Base-by-base conservation (phyloP, 2,329 filamentous ascomycete genomes). In the Capronia americana region DNA sequence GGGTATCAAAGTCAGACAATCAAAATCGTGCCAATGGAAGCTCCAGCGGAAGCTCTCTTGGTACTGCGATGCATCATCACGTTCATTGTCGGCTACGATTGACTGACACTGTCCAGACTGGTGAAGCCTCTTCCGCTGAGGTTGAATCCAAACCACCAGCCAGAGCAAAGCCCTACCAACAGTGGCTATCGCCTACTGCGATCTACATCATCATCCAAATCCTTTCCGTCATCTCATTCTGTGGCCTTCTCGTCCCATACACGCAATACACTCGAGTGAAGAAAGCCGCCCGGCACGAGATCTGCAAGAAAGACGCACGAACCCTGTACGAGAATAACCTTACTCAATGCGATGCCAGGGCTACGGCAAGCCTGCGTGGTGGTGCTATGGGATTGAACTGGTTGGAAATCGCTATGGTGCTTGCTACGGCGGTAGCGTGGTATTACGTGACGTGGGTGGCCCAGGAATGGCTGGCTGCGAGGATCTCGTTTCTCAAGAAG, bases 281-380 rank as follows among this genome's bases (percentile, higher is more conserved):
- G 20, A 65, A 62, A 44, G 23, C 53, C 3, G 23, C 3, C 32
- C 11, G n/a, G 24, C 51, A 60, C 20, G 63, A 66, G 32, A 51
- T 51, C 8, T 69, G 66, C 57, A 65, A 62, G 30, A 23, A 26
- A 32, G 30, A 48, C 41, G 63, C 60, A 7, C 38, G 57, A 20
- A 58, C 8, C 17, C 30, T 60, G 14, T 69, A 61, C 56, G 28
- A 69, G 34, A 64, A 54, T 14, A 61, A 55, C 41, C 66, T 69
- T 26, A 56, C 38, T 30, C 28, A 48, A 48, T 69, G 66, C 34
- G 56, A 64, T 23, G 48, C 32, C 26, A 55, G 30, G 28, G 51
- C 61, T 7, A 56, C 58, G 7, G 32, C 51, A 24, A 48, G 44
- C 34, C 44, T 62, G 8, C 51, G 30, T 26, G 65, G 61, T 44